phyloP scores from a whole-genome alignment of 257 asterid species.

The Dorcoceras hygrometricum region DNA sequence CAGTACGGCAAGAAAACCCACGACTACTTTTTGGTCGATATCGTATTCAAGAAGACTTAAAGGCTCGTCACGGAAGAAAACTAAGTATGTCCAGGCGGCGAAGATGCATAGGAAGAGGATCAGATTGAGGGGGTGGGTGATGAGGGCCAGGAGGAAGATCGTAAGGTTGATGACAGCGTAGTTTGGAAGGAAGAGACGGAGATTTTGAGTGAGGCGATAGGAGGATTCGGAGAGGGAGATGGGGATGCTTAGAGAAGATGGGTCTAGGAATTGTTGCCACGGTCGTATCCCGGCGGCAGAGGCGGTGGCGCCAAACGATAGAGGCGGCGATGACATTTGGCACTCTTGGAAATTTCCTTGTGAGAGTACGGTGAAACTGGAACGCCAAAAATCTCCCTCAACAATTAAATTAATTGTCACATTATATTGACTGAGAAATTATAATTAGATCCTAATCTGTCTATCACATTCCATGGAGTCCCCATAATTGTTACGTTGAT shows the following conservation, averaged over 20 bases:
- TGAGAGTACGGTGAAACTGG: not conserved
- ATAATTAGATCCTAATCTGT: no score
- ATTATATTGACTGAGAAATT: no score
- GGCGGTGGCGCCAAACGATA: conserved; percentile 40
- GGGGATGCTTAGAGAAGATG: conserved; percentile 62
- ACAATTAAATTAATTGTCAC: no score
- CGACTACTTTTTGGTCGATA: conserved; percentile 46
- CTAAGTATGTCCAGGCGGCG: conserved; percentile 44
- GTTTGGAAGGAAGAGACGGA: conserved; percentile 68
- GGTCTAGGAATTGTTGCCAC: conserved; percentile 60
- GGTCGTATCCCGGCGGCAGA: conserved; percentile 57
- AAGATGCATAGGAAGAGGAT: conserved; percentile 59
- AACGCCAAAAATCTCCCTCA: no score
- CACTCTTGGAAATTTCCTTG: not conserved
- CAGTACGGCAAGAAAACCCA: conserved; percentile 46
- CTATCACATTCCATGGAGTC: no score
- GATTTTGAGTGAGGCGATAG: conserved; percentile 65
- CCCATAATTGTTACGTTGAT: no score
- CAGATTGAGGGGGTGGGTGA: conserved; percentile 61
- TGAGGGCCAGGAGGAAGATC: conserved; percentile 57
- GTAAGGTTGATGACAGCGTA: conserved; percentile 48
- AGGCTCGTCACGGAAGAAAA: conserved; percentile 52
- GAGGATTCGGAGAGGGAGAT: conserved; percentile 79
- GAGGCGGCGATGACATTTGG: conserved; percentile 33
- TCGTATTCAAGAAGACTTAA: conserved; percentile 48